A percentile compares a stretch with the other conserved stretches of the same genome.
These are phyloP conservation scores for Cenchrus fungigraminus DNA, from an alignment of 176 grass and related monocot genomes.

Conservation along the genomic window DNA sequence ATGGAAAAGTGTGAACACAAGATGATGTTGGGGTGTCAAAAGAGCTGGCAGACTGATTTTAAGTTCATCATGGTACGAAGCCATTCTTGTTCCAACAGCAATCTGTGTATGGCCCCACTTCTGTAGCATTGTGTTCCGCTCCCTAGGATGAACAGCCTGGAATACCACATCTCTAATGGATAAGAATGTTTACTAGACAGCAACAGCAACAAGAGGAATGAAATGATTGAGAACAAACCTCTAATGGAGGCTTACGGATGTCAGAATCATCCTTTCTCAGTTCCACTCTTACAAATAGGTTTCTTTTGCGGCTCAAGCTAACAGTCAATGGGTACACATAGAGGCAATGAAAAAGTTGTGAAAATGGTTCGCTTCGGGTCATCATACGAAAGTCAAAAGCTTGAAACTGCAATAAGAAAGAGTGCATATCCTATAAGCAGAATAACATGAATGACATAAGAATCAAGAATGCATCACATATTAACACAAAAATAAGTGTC, in stretches of 20 bases:
- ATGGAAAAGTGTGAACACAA: slow-evolving; percentile 96
- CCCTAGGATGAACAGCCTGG: slow-evolving; percentile 89
- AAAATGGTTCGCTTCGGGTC: slow-evolving; percentile 91
- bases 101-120: slow-evolving; percentile 95
- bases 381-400: slow-evolving; percentile 89
- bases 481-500: slow-evolving; percentile 7
- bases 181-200: slow-evolving; percentile 48
- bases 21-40: slow-evolving; percentile 95
- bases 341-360: slow-evolving; percentile 86
- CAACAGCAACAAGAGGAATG: slow-evolving; percentile 16
- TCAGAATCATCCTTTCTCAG: slow-evolving; percentile 97
- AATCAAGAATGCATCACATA: slow-evolving; percentile 21
- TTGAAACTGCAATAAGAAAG: slow-evolving; percentile 76
- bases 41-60: slow-evolving; percentile 90
- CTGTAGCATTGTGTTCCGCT: slow-evolving; percentile 64
- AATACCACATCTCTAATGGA: slow-evolving; percentile 38
- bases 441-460: slow-evolving; percentile 27
- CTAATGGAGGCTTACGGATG: slow-evolving; percentile 77
- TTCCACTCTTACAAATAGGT: slow-evolving; percentile 89
- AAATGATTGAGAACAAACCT: slow-evolving; percentile 64
- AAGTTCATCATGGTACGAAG: slow-evolving; percentile 97
- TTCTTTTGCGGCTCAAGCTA: slow-evolving; percentile 95
- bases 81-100: slow-evolving; percentile 76
- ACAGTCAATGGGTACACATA: slow-evolving; percentile 94
- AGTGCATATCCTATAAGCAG: neutral